These are phyloP conservation scores for Paraurostyla sp. DNA, from an alignment of 73 alveolate species.

Conservation along the genomic window DNA sequence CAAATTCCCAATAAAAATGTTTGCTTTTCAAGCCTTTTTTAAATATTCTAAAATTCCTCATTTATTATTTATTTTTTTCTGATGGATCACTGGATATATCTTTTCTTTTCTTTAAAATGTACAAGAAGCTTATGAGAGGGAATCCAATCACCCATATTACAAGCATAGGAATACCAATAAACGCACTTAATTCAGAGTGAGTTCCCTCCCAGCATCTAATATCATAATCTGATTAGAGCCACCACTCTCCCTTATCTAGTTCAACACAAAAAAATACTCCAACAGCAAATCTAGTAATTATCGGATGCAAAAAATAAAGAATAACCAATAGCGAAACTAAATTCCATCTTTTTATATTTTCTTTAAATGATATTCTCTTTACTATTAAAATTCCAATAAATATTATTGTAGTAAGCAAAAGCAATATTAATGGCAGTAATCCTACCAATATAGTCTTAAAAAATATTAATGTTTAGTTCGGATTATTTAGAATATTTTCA, in stretches of 20 bases:
- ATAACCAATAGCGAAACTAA: constrained; percentile 7
- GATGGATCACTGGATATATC: no score
- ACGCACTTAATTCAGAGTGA: constrained; percentile 7
- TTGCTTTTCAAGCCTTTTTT: no score
- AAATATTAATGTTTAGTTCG: neutral
- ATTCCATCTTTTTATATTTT: neutral
- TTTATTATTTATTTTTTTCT: no score
- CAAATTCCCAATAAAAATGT: no score
- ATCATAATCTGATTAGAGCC: neutral
- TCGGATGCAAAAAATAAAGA: constrained; percentile 21
- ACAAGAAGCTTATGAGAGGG: no score
- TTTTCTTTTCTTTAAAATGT: no score
- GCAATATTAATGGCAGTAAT: neutral
- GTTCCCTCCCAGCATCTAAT: constrained; percentile 57
- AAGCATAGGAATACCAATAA: constrained; percentile 45
- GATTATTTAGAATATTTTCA: neutral
- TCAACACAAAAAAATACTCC: constrained; percentile 21
- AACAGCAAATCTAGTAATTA: neutral
- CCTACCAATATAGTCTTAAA: neutral
- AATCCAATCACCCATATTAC: constrained; percentile 67
- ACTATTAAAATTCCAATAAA: neutral
- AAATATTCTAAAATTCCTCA: no score
- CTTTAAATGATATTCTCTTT: neutral
- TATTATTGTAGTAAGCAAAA: neutral
- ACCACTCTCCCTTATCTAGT: constrained; percentile 24